Conservation (phyloP, 192 early-diverging fungal genomes). For the Chytriomyces confervae region DNA sequence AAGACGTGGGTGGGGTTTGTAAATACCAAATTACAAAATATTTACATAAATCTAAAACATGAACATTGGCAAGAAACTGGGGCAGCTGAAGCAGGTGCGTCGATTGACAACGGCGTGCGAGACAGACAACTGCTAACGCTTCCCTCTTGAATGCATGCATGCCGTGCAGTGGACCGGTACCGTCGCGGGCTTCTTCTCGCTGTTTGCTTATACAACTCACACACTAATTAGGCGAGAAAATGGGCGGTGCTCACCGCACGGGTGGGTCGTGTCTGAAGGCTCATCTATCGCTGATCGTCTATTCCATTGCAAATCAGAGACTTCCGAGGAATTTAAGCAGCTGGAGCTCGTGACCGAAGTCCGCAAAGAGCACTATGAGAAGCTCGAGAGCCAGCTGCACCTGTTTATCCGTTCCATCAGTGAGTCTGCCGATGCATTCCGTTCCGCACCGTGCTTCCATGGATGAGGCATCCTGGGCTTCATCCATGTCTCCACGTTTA, state of each 20-base stretch:
- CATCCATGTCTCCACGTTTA: too few relatives aligned
- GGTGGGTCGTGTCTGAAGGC: slow-evolving; percentile 37
- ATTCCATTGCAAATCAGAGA: slow-evolving; percentile 47
- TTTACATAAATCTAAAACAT: too few relatives aligned
- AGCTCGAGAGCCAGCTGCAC: slow-evolving; percentile 46
- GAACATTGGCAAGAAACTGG: slow-evolving; percentile 45
- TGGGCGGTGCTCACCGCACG: slow-evolving; percentile 71
- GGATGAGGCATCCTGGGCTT: background rate
- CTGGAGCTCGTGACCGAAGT: slow-evolving; percentile 76
- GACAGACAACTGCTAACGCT: background rate
- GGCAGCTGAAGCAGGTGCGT: slow-evolving; percentile 49
- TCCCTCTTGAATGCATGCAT: background rate
- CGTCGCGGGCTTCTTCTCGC: background rate
- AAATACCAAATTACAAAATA: too few relatives aligned
- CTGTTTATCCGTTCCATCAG: slow-evolving; percentile 38
- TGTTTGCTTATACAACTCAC: background rate
- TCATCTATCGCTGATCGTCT: background rate
- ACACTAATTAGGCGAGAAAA: slow-evolving; percentile 65
- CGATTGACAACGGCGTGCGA: background rate
- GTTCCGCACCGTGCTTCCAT: background rate
- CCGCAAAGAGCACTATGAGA: slow-evolving; percentile 67
- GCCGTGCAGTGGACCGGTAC: slow-evolving; percentile 16
- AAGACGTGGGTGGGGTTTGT: too few relatives aligned
- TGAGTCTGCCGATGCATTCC: slow-evolving; percentile 37
- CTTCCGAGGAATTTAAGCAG: slow-evolving; percentile 81